phyloP scores from a whole-genome alignment of 768 basidiomycete genomes.

The Tulasnella sp. region DNA sequence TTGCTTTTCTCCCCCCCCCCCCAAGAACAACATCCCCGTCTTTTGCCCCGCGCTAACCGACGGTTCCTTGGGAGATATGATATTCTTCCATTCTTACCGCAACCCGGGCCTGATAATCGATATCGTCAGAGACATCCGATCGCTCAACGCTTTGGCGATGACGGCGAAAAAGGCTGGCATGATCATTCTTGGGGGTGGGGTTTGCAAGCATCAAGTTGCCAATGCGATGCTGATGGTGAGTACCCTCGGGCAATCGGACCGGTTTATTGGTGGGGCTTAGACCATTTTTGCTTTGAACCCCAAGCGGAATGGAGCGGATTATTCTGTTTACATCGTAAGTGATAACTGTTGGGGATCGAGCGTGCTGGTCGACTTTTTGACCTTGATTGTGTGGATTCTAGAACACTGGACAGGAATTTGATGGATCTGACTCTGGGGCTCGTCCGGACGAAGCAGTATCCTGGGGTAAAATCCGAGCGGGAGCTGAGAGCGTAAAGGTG shows the following conservation, averaged over 20 bases:
- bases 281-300: slow-evolving; percentile 7
- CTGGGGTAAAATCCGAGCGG: slow-evolving; percentile 96
- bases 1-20: slow-evolving; percentile 25
- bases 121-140: slow-evolving; percentile 92
- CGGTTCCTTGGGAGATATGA: slow-evolving; percentile 98
- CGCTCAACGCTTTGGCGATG: slow-evolving; percentile 85
- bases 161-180: slow-evolving; percentile 93
- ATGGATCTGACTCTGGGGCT: slow-evolving; percentile 97
- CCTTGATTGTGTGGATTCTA: slow-evolving; percentile 49
- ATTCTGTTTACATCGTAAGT: slow-evolving; percentile 89
- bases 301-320: slow-evolving; percentile 97
- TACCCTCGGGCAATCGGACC: not conserved
- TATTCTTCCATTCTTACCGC: slow-evolving; percentile 97
- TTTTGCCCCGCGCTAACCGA: slow-evolving; percentile 99
- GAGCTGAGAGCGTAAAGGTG: slow-evolving; percentile 82
- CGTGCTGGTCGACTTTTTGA: not conserved
- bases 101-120: slow-evolving; percentile 84
- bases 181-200: slow-evolving; percentile 97
- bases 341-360: not conserved
- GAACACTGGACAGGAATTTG: slow-evolving; percentile 99
- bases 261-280: slow-evolving; percentile 21
- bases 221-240: slow-evolving; percentile 98
- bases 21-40: slow-evolving; percentile 99
- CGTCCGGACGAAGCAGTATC: slow-evolving; percentile 97
- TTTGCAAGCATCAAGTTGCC: slow-evolving; percentile 99